phyloP scores from a whole-genome alignment of 2,329 filamentous ascomycete genomes.

The Fusarium sp. region DNA sequence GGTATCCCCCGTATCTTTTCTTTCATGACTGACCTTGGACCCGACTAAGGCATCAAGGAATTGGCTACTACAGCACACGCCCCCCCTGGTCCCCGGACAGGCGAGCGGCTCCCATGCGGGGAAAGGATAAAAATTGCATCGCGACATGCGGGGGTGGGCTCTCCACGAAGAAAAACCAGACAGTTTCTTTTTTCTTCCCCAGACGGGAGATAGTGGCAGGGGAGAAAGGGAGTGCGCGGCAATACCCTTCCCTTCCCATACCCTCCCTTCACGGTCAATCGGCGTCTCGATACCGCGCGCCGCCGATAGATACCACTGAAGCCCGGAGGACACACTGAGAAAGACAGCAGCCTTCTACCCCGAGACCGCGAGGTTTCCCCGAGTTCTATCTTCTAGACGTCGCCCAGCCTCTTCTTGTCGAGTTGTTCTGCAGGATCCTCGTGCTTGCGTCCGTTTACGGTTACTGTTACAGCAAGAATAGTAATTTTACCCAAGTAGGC shows the following conservation, averaged over 20 bases:
- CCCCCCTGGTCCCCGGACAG: constrained; percentile 25
- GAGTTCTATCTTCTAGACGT: constrained; percentile 2
- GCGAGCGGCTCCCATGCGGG: constrained; percentile 40
- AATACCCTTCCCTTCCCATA: background rate
- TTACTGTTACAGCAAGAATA: constrained; percentile 10
- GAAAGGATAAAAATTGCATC: constrained; percentile 28
- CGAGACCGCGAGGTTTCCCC: constrained; percentile 35
- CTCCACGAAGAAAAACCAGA: constrained; percentile 3
- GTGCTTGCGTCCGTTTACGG: constrained; percentile 9
- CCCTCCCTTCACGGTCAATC: constrained; percentile 25
- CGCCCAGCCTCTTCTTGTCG: background rate
- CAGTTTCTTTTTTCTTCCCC: constrained; percentile 19
- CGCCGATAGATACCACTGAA: constrained; percentile 15
- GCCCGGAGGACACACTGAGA: background rate
- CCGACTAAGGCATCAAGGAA: background rate
- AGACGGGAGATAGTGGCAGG: constrained; percentile 10
- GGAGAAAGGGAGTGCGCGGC: background rate
- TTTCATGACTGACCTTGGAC: background rate
- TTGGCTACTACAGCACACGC: constrained; percentile 5
- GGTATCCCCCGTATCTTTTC: constrained; percentile 15
- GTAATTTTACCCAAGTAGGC: constrained; percentile 11
- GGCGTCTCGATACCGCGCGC: constrained; percentile 27
- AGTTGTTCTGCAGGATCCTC: background rate
- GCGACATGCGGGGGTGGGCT: constrained; percentile 37
- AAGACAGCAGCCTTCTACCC: background rate